These are phyloP conservation scores for Xylariaceae sp. DNA, from an alignment of 2,329 filamentous ascomycete genomes.

Conservation along the genomic window DNA sequence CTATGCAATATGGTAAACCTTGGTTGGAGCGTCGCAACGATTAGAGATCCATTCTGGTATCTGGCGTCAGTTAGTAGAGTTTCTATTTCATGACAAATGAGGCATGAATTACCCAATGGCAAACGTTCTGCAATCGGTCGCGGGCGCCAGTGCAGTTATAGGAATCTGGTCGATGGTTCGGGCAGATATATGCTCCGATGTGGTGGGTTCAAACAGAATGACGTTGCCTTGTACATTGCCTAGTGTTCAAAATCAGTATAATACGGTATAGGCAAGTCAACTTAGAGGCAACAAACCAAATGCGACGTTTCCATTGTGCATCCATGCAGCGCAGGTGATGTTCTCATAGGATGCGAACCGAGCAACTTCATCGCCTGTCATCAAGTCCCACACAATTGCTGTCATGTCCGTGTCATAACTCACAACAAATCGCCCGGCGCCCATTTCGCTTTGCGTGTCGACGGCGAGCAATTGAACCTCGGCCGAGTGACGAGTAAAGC, in stretches of 20 bases:
- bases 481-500: conserved; percentile 77
- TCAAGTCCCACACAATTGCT: conserved; percentile 93
- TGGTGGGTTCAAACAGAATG: conserved; percentile 88
- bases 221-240: conserved; percentile 90
- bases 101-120: conserved; percentile 70
- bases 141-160: conserved; percentile 87
- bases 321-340: conserved; percentile 82
- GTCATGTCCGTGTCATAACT: conserved; percentile 90
- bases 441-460: conserved; percentile 84
- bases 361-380: conserved; percentile 83
- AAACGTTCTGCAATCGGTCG: conserved; percentile 86
- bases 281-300: conserved; percentile 64
- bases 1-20: conserved; percentile 93
- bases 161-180: conserved; percentile 88
- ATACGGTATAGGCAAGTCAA: not conserved
- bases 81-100: not conserved
- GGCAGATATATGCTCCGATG: conserved; percentile 85
- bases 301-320: conserved; percentile 93
- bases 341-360: conserved; percentile 90
- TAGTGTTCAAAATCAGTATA: conserved; percentile 34
- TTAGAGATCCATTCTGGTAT: conserved; percentile 89
- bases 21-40: conserved; percentile 84
- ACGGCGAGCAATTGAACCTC: conserved; percentile 79
- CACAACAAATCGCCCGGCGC: conserved; percentile 78
- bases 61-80: conserved; percentile 40